Evolutionary conservation across 2,329 filamentous ascomycete genomes (phyloP).

Genomic region (Beauveria sp.): DNA sequence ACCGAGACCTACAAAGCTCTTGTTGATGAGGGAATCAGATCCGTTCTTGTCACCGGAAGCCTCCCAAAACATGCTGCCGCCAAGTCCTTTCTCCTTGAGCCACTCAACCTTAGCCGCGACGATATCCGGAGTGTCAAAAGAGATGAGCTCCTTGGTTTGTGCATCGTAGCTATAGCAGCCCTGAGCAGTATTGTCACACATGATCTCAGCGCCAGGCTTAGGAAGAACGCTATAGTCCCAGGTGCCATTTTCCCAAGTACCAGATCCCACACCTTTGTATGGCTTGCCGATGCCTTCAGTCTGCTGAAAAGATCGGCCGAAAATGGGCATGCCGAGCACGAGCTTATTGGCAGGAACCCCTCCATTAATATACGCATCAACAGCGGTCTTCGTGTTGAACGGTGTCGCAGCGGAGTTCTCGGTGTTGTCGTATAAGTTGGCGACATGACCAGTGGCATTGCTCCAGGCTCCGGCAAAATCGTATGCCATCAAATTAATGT

Average conservation of each 20-base stretch:
- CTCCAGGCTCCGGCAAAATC: constrained; percentile 72
- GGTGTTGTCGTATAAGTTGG: constrained; percentile 58
- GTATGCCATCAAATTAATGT: constrained; percentile 67
- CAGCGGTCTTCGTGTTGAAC: constrained; percentile 59
- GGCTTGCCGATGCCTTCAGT: constrained; percentile 58
- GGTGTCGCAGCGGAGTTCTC: constrained; percentile 53
- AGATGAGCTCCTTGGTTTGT: constrained; percentile 54
- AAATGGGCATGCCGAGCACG: constrained; percentile 68
- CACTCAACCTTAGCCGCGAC: constrained; percentile 57
- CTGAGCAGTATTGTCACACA: constrained; percentile 48
- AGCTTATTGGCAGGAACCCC: constrained; percentile 61
- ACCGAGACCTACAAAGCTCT: constrained; percentile 33
- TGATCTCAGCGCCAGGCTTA: constrained; percentile 47
- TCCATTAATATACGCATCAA: constrained; percentile 56
- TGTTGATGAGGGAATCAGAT: constrained; percentile 51
- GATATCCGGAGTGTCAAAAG: constrained; percentile 60
- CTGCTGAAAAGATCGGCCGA: constrained; percentile 21
- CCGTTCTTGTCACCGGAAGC: constrained; percentile 59
- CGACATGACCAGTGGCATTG: constrained; percentile 54
- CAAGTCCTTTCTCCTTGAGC: constrained; percentile 54
- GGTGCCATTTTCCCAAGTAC: constrained; percentile 65
- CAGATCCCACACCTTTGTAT: constrained; percentile 57
- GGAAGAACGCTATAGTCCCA: constrained; percentile 81
- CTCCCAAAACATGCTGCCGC: constrained; percentile 84
- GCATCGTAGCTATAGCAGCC: constrained; percentile 67